A percentile compares a stretch with the other conserved stretches of the same genome.
phyloP scores from a whole-genome alignment of 2,329 filamentous ascomycete genomes.

The Ophiosphaerella narmari region DNA sequence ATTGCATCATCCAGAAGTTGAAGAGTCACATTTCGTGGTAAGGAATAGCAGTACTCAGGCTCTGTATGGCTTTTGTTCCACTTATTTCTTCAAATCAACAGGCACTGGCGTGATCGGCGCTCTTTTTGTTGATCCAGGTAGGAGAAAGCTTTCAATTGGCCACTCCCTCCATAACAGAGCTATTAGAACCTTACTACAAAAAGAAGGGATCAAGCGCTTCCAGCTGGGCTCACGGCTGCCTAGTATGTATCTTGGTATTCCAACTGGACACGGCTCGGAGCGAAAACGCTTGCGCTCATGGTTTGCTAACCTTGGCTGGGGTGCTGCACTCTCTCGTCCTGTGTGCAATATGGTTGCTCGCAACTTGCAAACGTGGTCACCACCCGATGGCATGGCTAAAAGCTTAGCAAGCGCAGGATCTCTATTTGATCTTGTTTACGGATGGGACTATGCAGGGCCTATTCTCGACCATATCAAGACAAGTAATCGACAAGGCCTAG shows the following conservation, averaged over 20 bases:
- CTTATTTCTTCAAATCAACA: slow-evolving; percentile 75
- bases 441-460: slow-evolving; percentile 73
- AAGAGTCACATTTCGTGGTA: slow-evolving; percentile 88
- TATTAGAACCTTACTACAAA: slow-evolving; percentile 73
- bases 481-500: slow-evolving; percentile 74
- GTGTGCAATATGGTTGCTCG: slow-evolving; percentile 75
- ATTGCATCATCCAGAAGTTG: slow-evolving; percentile 69
- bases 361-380: slow-evolving; percentile 72
- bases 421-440: slow-evolving; percentile 82
- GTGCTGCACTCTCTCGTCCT: slow-evolving; percentile 66
- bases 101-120: slow-evolving; percentile 78
- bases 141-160: slow-evolving; percentile 87
- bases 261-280: slow-evolving; percentile 66
- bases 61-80: slow-evolving; percentile 89
- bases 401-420: slow-evolving; percentile 74
- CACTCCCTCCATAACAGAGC: slow-evolving; percentile 87
- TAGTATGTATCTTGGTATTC: slow-evolving; percentile 84
- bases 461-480: slow-evolving; percentile 76
- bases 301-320: slow-evolving; percentile 92
- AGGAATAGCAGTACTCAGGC: slow-evolving; percentile 91
- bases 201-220: slow-evolving; percentile 74
- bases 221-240: slow-evolving; percentile 83
- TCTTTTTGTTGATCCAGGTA: slow-evolving; percentile 85
- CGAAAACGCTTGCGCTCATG: slow-evolving; percentile 70
- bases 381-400: slow-evolving; percentile 76